Evolutionary conservation across 345 rosid genomes (phyloP), one percentile per base, ranked within the genome.

Genomic region (Hibiscus tridactylites): DNA sequence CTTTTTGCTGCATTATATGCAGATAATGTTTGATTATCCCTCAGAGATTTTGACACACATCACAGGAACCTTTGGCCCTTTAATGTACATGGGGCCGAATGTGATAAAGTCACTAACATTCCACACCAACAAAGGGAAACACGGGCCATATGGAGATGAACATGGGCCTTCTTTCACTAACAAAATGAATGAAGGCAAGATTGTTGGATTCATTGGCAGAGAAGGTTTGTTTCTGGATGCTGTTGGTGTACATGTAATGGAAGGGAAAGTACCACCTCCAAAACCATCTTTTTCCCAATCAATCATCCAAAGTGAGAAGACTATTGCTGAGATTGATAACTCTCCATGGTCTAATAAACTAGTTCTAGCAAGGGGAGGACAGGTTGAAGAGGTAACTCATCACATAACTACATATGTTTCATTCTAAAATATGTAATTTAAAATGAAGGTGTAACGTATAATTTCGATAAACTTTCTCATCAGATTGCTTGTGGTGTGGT

Each of bases 131-230:
- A 86, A 78, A 77, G 92, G 88, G 62, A 90, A 86, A 81, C 90
- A 90, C 75, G 97, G 97, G 53, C 97, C 98, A 67, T 93, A 74
- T 65, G 98, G 98, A 61, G 98, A 91, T 61, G 98, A 88, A 77
- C 92, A 86, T 52, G 96, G 97, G 28, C 90, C 89, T 63, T 78
- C 90, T 21, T 93, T 93, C 79, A 31, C 85, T 1, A 84, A 79
- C 81, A 85, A 86, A 73, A 50, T 72, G 0, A 77, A 84, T 0
- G 93, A 89, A 80, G 96, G 91, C 3, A 89, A 77, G 78, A 86
- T 93, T 53, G 84, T 91, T 50, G 98, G 98, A 24, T 91, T 93
- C 83, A 81, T 82, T 39, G 98, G 98, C 26, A 86, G 83, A 71
- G 90, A 83, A 29, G 97, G 97, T 31, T 61, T 91, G 24, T 90